These are phyloP conservation scores for Aspergillus fischeri DNA, from an alignment of 2,329 filamentous ascomycete species.

Conservation along the genomic window DNA sequence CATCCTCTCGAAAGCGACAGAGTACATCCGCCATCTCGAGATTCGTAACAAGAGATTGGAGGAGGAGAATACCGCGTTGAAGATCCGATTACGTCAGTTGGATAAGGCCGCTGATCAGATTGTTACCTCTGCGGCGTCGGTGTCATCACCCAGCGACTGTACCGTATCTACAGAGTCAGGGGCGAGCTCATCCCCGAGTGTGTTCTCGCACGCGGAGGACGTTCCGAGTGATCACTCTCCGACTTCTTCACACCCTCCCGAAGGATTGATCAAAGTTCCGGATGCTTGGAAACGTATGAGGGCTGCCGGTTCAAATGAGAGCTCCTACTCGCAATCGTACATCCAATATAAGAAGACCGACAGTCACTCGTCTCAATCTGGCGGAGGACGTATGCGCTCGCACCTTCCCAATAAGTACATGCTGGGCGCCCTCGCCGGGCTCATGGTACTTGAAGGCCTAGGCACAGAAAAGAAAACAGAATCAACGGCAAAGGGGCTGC, in stretches of 20 bases:
- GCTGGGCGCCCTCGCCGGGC: constrained; percentile 83
- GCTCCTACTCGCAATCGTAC: constrained; percentile 38
- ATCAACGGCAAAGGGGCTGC: constrained; percentile 62
- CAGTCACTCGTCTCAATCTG: constrained; percentile 32
- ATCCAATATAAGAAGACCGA: constrained; percentile 27
- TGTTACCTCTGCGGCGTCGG: constrained; percentile 33
- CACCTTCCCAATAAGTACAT: constrained; percentile 70
- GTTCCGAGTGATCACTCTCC: constrained; percentile 28
- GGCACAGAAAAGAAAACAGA: constrained; percentile 62
- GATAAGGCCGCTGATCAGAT: constrained; percentile 54
- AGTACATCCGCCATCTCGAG: constrained; percentile 91
- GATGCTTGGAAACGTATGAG: constrained; percentile 42
- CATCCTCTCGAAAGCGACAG: constrained; percentile 88
- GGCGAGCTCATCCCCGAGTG: constrained; percentile 35
- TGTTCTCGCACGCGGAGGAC: constrained; percentile 40
- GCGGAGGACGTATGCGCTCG: constrained; percentile 44
- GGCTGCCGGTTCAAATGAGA: constrained; percentile 29
- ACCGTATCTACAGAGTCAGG: constrained; percentile 35
- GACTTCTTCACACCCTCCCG: constrained; percentile 31
- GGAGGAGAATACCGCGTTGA: constrained; percentile 77
- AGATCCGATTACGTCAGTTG: constrained; percentile 73
- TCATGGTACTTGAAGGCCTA: constrained; percentile 87
- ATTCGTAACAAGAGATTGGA: constrained; percentile 78
- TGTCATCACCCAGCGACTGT: constrained; percentile 40
- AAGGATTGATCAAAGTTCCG: constrained; percentile 43